Base-by-base conservation (phyloP, 768 basidiomycete species). In the Leccinum aurantiacum region DNA sequence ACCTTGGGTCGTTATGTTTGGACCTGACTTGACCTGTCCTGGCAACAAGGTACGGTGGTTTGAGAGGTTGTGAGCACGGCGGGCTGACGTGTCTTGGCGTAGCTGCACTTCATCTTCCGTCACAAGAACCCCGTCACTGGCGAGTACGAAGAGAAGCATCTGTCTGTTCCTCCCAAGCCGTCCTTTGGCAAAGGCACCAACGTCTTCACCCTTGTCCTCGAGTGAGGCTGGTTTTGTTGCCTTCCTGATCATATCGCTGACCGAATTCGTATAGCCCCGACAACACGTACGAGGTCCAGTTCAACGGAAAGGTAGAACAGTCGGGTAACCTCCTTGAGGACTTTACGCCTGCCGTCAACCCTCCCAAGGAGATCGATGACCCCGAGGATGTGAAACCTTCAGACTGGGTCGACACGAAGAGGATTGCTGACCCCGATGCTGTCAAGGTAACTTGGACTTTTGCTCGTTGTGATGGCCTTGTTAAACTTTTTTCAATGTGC, bases 41-140 rank as follows among this genome's bases (percentile, higher is more conserved):
- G 92, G 92, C 41, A 93, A 89, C 63, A 94, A 93, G 88, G 92
- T 90, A 64, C 44, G 19, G 76, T 56, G 1, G n/a, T 15, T n/a
- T 2, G 11, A 24, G 8, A 27, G 3, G 13, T 17, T 1, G 27
- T 8, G 35, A 35, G 35, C 6, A 14, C n/a, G 17, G 17, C 25
- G 6, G 58, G 27, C 60, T 65, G 53, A 67, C 37, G 25, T 49
- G 24, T 3, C 48, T 4, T 54, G 44, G 15, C 17, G 29, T 70
- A 95, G 91, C 81, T 98, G 54, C 97, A 99, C 83, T 98, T 99
- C 78, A 99, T 99, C 79, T 96, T 99, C 93, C 92, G 95, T 69
- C 91, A 98, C 83, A 87, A 89, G 80, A 95, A 86, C 81, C 96
- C 97, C 37, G 83, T 90, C 68, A 93, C 90, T 49, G 93, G 93